Evolutionary conservation across 495 filamentous ascomycete species (phyloP), one percentile per base, ranked within the genome.

Genomic region (Penicillium cosmopolitanum): DNA sequence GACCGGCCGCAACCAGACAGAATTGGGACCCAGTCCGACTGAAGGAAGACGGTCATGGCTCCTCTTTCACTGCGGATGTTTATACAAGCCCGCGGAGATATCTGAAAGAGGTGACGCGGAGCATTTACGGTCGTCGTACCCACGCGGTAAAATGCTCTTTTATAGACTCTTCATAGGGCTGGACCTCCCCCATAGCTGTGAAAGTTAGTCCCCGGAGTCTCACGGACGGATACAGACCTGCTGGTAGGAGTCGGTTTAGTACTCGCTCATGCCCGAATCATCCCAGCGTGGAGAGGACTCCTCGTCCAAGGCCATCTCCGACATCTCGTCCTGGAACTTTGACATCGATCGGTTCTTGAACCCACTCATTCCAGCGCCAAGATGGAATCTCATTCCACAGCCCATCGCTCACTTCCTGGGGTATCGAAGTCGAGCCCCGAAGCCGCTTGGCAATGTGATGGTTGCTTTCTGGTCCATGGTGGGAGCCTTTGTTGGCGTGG

Each of bases 281-380:
- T 18, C 47, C 23, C 51, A 48, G 25, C 47, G 21, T 11, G 2
- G 46, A 36, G 4, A 38, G 36, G 12, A 12, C 28, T 31, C 6
- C 28, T 31, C 28, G 0, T 33, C 57, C 16, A 51, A 56, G 47
- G 52, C 51, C 1, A 46, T 67, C 28, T 55, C 57, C 3, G 43
- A 35, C 15, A 47, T 60, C 1, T 67, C 65, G 9, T 66, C 67
- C 13, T 79, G 75, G 70, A 66, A 90, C 65, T 79, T 91, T 70
- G 84, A 90, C 66, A 82, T 92, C 47, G 89, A 92, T 73, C 68
- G 66, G 10, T 81, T 83, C 63, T 60, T 92, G 12, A 89, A 90
- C 66, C 85, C 78, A 1, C 72, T 85, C 57, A 53, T 92, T 40
- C 87, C 87, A 10, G 60, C 69, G 35, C 75, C 77, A 15, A 66